Percentiles rank a stretch among this genome's conserved stretches.
phyloP scores from a whole-genome alignment of 202 grass and related monocot genomes.

The Dendrocalamus latiflorus region DNA sequence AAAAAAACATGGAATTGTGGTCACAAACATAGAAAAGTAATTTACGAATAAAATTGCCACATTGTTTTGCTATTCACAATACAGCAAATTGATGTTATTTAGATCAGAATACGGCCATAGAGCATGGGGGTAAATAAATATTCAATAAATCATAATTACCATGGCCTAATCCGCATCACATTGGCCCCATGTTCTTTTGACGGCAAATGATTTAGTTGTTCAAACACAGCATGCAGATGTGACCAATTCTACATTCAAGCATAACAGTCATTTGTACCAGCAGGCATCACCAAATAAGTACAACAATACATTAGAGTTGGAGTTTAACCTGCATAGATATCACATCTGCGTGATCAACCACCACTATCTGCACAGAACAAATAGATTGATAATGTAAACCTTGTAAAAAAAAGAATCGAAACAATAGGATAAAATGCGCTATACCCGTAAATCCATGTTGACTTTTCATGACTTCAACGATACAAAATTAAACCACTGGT shows the following conservation, averaged over 20 bases:
- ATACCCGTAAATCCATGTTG: neutral
- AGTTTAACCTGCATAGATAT: conserved; percentile 81
- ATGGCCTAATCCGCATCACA: conserved; percentile 92
- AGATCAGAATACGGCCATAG: neutral
- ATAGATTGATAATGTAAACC: neutral
- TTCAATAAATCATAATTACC: conserved; percentile 46
- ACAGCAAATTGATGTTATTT: neutral
- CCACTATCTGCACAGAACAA: conserved; percentile 57
- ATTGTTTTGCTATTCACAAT: neutral
- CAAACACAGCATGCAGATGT: conserved; percentile 73
- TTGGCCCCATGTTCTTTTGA: conserved; percentile 83
- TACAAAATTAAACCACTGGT: neutral
- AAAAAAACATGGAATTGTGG: neutral
- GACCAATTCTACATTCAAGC: conserved; percentile 69
- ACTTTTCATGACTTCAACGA: conserved; percentile 12
- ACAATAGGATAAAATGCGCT: neutral
- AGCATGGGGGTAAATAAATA: conserved; percentile 16
- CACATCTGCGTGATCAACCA: conserved; percentile 87
- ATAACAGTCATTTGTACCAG: conserved; percentile 19
- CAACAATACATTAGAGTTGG: conserved; percentile 13
- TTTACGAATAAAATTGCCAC: neutral
- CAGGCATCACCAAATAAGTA: conserved; percentile 20
- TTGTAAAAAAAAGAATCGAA: conserved; percentile 1
- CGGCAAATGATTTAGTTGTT: conserved; percentile 74
- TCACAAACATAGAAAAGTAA: neutral